These are phyloP conservation scores for Microstroma glucosiphilum DNA, from an alignment of 1,284 basidiomycete species.

Conservation along the genomic window DNA sequence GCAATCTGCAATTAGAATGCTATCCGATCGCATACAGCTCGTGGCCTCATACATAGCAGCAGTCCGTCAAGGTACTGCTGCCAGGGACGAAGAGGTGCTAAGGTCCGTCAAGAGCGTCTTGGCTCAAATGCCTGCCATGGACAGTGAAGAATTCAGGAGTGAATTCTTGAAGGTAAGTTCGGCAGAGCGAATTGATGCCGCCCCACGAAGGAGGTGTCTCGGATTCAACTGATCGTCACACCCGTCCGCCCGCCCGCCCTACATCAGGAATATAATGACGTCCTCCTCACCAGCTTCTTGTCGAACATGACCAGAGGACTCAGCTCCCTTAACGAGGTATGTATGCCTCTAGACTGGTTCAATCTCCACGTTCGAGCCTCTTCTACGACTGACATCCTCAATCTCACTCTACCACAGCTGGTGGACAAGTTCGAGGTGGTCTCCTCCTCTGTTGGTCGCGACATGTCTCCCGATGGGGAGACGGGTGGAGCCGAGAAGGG, in stretches of 20 bases:
- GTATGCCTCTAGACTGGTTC: too few relatives aligned
- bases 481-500: background rate
- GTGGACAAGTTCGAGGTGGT: slow-evolving; percentile 41
- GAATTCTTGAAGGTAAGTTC: slow-evolving; percentile 25
- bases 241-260: background rate
- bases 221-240: background rate
- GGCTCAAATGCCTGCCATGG: slow-evolving; percentile 57
- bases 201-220: too few relatives aligned
- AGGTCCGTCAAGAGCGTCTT: slow-evolving; percentile 78
- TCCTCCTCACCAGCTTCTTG: slow-evolving; percentile 82
- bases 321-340: slow-evolving; percentile 68
- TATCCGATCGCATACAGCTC: slow-evolving; percentile 78
- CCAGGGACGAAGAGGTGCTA: slow-evolving; percentile 61
- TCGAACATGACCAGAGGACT: slow-evolving; percentile 80
- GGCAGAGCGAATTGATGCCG: too few relatives aligned
- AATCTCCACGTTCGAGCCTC: too few relatives aligned
- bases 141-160: slow-evolving; percentile 24
- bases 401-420: slow-evolving; percentile 9
- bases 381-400: too few relatives aligned
- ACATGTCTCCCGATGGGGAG: background rate
- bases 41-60: slow-evolving; percentile 64
- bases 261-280: slow-evolving; percentile 83
- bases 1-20: slow-evolving; percentile 88
- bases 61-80: slow-evolving; percentile 20
- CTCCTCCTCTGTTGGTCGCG: background rate